A percentile compares a stretch with the other conserved stretches of the same genome.
Conservation (phyloP, 345 rosid species). For the Linum usitatissimum region DNA sequence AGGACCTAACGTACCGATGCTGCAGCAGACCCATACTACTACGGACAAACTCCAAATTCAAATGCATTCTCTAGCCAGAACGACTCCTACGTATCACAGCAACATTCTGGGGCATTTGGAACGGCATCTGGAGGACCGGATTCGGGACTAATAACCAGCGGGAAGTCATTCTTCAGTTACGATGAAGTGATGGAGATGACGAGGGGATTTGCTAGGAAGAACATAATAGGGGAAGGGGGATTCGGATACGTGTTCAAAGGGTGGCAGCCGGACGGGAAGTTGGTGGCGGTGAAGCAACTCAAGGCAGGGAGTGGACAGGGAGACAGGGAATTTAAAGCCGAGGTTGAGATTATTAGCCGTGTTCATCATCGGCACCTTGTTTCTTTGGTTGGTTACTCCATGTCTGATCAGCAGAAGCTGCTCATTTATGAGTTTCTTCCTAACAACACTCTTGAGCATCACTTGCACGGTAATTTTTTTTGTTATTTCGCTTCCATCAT, state of each 20-base stretch:
- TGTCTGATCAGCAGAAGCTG: conserved; percentile 51
- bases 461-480: conserved; percentile 62
- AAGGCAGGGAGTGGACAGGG: conserved; percentile 96
- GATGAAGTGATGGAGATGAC: conserved; percentile 84
- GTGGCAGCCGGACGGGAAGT: conserved; percentile 35
- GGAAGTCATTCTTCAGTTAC: conserved; percentile 50
- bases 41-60: conserved; percentile 27
- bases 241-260: conserved; percentile 88
- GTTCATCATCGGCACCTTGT: conserved; percentile 96
- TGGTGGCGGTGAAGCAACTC: conserved; percentile 87
- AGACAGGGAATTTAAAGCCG: conserved; percentile 88
- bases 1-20: neutral
- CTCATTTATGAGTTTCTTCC: conserved; percentile 90
- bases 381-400: conserved; percentile 79
- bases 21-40: conserved; percentile 42
- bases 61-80: conserved; percentile 30
- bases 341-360: conserved; percentile 88
- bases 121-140: conserved; percentile 44
- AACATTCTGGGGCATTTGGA: conserved; percentile 29
- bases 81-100: conserved; percentile 32
- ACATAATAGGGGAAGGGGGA: conserved; percentile 89
- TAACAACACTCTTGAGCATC: conserved; percentile 82
- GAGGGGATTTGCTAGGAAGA: conserved; percentile 51
- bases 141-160: conserved; percentile 35
- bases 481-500: conserved; percentile 1